These are phyloP conservation scores for Aspergillus pseudoglaucus DNA, from an alignment of 2,329 filamentous ascomycete species.

Conservation along the genomic window DNA sequence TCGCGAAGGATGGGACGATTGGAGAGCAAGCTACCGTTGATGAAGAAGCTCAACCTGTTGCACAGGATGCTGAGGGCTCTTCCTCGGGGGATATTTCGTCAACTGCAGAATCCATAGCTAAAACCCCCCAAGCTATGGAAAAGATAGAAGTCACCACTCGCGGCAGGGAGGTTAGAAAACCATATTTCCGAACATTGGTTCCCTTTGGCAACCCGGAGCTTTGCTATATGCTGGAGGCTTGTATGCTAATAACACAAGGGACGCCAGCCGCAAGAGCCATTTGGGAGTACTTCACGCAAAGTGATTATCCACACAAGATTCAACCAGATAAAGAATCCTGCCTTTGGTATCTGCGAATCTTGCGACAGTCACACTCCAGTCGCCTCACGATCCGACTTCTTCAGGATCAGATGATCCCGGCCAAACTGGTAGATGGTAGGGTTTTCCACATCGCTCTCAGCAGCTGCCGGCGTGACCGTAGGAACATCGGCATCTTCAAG, in stretches of 20 bases:
- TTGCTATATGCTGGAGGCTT: constrained; percentile 61
- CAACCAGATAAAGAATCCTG: constrained; percentile 67
- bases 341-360: constrained; percentile 59
- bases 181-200: constrained; percentile 29
- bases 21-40: background rate
- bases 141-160: background rate
- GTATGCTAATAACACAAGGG: constrained; percentile 51
- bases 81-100: background rate
- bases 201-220: constrained; percentile 53
- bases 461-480: constrained; percentile 67
- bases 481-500: constrained; percentile 62
- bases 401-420: constrained; percentile 44
- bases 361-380: constrained; percentile 62
- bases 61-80: background rate
- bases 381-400: constrained; percentile 56
- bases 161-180: too few species aligned
- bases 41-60: background rate
- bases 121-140: background rate
- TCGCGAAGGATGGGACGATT: background rate
- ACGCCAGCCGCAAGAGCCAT: constrained; percentile 63
- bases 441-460: constrained; percentile 68
- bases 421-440: constrained; percentile 38
- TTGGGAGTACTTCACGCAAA: constrained; percentile 64
- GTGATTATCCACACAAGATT: constrained; percentile 46
- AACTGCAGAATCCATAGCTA: background rate